These are phyloP conservation scores for Senecio squalidus DNA, from an alignment of 140 eudicot species.

Conservation along the genomic window DNA sequence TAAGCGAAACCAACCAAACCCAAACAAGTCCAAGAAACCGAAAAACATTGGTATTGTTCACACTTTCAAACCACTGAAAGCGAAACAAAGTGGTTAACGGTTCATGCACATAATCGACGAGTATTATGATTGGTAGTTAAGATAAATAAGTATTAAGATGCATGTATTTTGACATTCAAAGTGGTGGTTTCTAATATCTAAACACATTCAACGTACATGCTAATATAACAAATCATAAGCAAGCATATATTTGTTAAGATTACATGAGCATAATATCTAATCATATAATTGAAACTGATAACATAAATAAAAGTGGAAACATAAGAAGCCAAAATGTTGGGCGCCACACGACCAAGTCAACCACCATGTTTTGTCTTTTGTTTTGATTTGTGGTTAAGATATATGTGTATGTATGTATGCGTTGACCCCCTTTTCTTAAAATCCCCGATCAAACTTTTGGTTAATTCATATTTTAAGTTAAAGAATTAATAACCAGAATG, in stretches of 20 bases:
- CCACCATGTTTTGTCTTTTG: slow-evolving; percentile 7
- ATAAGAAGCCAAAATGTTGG: slow-evolving; percentile 27
- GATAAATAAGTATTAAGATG: too few species aligned
- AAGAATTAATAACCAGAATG: too few species aligned
- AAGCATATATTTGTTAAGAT: slow-evolving; percentile 2
- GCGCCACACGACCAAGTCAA: slow-evolving; percentile 29
- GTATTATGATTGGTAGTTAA: too few species aligned
- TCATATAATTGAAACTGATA: background rate
- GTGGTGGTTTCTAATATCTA: background rate
- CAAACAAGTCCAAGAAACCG: too few species aligned
- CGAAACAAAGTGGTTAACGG: too few species aligned
- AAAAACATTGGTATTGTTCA: too few species aligned
- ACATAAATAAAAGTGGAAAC: slow-evolving; percentile 15
- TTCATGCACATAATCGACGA: too few species aligned
- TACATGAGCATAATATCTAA: slow-evolving; percentile 18
- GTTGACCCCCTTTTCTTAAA: slow-evolving; percentile 17
- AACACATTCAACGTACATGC: slow-evolving; percentile 4
- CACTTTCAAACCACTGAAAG: too few species aligned
- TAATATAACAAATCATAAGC: background rate
- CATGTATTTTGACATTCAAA: background rate
- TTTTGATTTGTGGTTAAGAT: slow-evolving; percentile 18
- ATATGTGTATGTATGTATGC: too few species aligned
- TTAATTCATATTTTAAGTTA: too few species aligned
- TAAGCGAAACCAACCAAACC: too few species aligned
- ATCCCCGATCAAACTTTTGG: background rate